A percentile compares a stretch with the other conserved stretches of the same genome.
phyloP scores from a whole-genome alignment of 306 rosid genomes.

The Inga oerstediana region DNA sequence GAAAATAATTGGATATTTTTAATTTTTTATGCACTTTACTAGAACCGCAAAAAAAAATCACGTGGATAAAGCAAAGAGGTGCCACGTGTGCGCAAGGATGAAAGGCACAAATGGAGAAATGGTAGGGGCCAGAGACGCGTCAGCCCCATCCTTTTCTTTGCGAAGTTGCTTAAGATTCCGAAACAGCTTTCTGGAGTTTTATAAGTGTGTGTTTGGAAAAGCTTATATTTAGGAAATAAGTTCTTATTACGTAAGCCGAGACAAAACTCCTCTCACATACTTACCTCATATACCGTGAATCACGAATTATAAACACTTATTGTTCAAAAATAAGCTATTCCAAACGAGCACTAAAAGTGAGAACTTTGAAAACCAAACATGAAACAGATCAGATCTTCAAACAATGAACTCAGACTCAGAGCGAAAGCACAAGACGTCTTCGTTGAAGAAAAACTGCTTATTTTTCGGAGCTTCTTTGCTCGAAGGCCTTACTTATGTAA shows the following conservation, averaged over 20 bases:
- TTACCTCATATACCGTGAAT: no score
- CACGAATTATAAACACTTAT: no score
- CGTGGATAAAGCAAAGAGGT: background rate
- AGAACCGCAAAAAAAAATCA: background rate
- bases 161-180: background rate
- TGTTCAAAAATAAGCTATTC: no score
- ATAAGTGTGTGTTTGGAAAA: no score
- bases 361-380: background rate
- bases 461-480: constrained; percentile 39
- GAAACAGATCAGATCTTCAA: constrained; percentile 28
- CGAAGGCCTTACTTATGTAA: constrained; percentile 36
- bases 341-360: no score
- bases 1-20: no score
- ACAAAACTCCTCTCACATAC: no score
- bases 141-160: background rate
- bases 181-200: background rate
- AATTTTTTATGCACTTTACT: no score
- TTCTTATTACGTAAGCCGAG: no score
- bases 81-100: constrained; percentile 32
- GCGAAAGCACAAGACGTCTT: constrained; percentile 23
- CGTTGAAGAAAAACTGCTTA: constrained; percentile 37
- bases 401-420: background rate
- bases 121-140: constrained; percentile 15
- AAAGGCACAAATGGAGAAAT: background rate
- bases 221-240: no score